These are phyloP conservation scores for Phylloporus sp. DNA, from an alignment of 768 basidiomycete species.

Conservation along the genomic window DNA sequence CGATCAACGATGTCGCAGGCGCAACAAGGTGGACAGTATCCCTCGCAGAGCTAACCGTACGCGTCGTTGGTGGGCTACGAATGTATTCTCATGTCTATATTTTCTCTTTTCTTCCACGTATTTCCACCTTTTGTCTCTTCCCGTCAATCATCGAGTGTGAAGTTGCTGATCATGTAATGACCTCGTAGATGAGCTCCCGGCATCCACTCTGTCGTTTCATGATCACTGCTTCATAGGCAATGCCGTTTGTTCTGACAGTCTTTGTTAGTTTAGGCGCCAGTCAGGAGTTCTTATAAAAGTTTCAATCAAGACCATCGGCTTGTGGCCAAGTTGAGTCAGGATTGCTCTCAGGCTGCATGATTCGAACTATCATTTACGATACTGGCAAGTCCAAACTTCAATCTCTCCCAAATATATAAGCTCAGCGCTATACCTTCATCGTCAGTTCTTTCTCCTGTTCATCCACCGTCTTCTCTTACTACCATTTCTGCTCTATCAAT, in stretches of 20 bases:
- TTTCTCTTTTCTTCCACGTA: conserved; percentile 2
- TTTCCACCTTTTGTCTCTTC: conserved; percentile 5
- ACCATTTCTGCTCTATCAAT: conserved; percentile 2
- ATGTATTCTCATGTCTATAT: conserved; percentile 16
- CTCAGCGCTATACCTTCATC: neutral
- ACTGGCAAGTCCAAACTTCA: neutral
- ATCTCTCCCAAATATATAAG: conserved; percentile 9
- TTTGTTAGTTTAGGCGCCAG: neutral
- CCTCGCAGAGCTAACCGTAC: conserved; percentile 27
- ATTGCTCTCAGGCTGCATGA: neutral
- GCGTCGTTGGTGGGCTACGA: conserved; percentile 10
- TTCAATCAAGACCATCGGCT: neutral
- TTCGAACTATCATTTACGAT: neutral
- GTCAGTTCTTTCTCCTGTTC: conserved; percentile 3
- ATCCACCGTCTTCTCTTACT: neutral
- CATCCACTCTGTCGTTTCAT: neutral
- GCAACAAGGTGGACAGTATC: conserved; percentile 31
- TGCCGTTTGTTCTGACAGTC: neutral
- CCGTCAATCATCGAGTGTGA: conserved; percentile 2
- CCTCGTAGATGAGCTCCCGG: neutral
- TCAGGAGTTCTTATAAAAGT: neutral
- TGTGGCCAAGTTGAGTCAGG: neutral
- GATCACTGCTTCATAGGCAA: neutral
- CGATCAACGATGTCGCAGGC: conserved; percentile 27
- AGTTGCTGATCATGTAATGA: neutral